Evolutionary conservation across 2,329 filamentous ascomycete genomes (phyloP).

Genomic region (Claviceps pazoutovae): DNA sequence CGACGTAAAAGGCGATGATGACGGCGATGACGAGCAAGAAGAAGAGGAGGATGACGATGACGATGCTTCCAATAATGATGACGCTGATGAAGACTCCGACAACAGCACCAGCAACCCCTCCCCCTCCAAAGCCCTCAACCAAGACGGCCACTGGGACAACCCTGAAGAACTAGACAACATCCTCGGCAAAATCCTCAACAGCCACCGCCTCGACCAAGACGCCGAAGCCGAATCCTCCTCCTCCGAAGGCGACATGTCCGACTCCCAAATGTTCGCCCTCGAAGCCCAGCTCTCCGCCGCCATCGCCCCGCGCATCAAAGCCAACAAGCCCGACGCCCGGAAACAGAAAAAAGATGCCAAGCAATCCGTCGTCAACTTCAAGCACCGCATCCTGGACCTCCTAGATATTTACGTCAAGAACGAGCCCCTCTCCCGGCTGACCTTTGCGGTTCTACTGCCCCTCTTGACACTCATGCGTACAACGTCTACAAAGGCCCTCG

Average conservation of each 20-base stretch:
- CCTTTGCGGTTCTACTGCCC: slow-evolving; percentile 59
- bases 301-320: slow-evolving; percentile 62
- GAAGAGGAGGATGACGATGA: slow-evolving; percentile 12
- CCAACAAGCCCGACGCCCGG: slow-evolving; percentile 47
- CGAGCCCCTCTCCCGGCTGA: slow-evolving; percentile 53
- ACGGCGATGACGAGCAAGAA: slow-evolving; percentile 12
- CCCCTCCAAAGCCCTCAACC: slow-evolving; percentile 14
- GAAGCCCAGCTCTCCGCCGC: slow-evolving; percentile 74
- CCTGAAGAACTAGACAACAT: slow-evolving; percentile 51
- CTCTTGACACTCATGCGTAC: slow-evolving; percentile 62
- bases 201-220: slow-evolving; percentile 49
- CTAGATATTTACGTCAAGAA: slow-evolving; percentile 74
- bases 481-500: slow-evolving; percentile 63
- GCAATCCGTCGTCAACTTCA: slow-evolving; percentile 84
- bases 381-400: slow-evolving; percentile 81
- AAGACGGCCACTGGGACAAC: slow-evolving; percentile 26
- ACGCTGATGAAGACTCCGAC: slow-evolving; percentile 11
- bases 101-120: slow-evolving; percentile 24
- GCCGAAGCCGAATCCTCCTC: slow-evolving; percentile 40
- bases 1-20: slow-evolving; percentile 29
- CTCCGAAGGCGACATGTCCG: slow-evolving; percentile 73
- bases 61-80: slow-evolving; percentile 19
- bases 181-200: slow-evolving; percentile 65
- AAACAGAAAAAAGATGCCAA: slow-evolving; percentile 79
- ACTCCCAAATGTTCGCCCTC: slow-evolving; percentile 86